phyloP scores from a whole-genome alignment of 352 stramenopile genomes.

The Chrysophaeum taylorii region DNA sequence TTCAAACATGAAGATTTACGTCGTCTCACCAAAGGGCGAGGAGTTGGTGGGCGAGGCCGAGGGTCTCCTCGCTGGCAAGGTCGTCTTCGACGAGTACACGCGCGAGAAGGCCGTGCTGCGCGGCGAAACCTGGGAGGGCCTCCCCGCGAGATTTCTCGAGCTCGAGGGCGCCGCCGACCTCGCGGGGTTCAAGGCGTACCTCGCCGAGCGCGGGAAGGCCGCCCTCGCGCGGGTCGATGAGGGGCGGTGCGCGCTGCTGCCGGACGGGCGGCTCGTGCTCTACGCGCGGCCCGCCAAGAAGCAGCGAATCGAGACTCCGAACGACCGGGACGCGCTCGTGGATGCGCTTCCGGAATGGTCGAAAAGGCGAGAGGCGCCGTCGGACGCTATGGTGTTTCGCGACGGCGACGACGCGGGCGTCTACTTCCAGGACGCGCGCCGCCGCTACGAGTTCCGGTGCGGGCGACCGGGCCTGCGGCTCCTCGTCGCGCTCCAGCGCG shows the following conservation, averaged over 20 bases:
- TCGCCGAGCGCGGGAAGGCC: neutral
- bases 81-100: conserved; percentile 6
- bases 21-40: too few species aligned
- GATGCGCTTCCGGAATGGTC: neutral
- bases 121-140: neutral
- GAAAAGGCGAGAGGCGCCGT: neutral
- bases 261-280: neutral
- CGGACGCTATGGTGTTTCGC: neutral
- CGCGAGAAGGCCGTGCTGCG: neutral
- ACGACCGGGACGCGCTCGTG: neutral
- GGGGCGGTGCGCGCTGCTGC: neutral
- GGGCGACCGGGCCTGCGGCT: neutral
- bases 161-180: neutral
- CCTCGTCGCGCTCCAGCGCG: neutral
- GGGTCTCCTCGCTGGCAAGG: too few species aligned
- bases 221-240: neutral
- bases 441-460: conserved; percentile 5
- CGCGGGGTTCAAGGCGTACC: neutral
- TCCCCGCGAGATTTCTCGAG: neutral
- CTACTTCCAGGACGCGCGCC: conserved; percentile 12
- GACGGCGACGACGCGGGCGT: neutral
- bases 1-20: too few species aligned
- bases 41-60: too few species aligned
- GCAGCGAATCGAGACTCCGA: neutral
- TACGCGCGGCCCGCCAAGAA: neutral